Base-by-base conservation (phyloP, 2,329 filamentous ascomycete species). In the Ramularia collo-cygni region DNA sequence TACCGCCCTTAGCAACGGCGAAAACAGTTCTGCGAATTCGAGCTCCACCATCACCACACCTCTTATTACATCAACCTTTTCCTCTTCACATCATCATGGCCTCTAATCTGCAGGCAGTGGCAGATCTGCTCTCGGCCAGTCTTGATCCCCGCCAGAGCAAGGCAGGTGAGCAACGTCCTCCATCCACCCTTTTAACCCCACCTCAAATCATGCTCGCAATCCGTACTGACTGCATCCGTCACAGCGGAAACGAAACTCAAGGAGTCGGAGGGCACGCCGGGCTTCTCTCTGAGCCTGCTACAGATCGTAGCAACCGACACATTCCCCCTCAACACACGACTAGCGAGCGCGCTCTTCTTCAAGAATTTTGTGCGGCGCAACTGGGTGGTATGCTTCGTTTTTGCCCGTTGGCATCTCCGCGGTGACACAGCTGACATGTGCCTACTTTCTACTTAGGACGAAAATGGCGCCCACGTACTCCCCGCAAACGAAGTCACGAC, bases 321-420 rank as follows among this genome's bases (percentile, higher is more conserved):
- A 29, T 77, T 83, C 48, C 81, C 86, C 28, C 67, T 74, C 50
- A 90, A 85, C 56, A 92, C 85, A 46, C 81, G 92, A 47, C 79
- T 98, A 29, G 79, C 90, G 5, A 86, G 85, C 56, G 86, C 92
- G 18, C 75, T 98, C 44, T 92, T 85, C 70, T 98, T 98, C 77
- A 98, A 98, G 69, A 98, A 98, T 71, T 94, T 95, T 65, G 88
- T 98, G 59, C 84, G 85, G 64, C 79, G 84, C 60, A 92, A 88
- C 71, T 98, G 93, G 79, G 85, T 87, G 55, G 80, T 83, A 66
- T 53, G 77, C 70, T 16, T 30, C 28, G 9, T 26, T 3, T 24
- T 6, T 10, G 6, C 21, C 21, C 21, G 6, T 24, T 10, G 21
- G 6, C 21, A 6, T 24, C 21, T 6, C 21, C 9, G 28, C 15